phyloP scores from a whole-genome alignment of 2,329 filamentous ascomycete genomes.

The Ophiostoma ulmi region DNA sequence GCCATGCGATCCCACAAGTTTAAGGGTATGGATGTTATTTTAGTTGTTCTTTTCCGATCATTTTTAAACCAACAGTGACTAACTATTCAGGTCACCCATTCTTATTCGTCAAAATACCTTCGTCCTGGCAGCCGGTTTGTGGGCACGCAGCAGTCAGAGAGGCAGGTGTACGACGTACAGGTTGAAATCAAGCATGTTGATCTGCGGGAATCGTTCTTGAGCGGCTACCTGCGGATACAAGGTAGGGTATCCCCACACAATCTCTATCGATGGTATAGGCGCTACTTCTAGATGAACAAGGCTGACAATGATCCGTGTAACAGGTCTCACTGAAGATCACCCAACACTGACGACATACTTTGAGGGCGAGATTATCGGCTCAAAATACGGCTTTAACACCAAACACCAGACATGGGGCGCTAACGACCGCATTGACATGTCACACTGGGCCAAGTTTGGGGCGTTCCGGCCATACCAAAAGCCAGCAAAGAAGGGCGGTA shows the following conservation, averaged over 20 bases:
- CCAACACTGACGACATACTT: constrained; percentile 98
- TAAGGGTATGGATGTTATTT: constrained; percentile 43
- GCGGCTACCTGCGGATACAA: constrained; percentile 92
- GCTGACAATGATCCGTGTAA: background rate
- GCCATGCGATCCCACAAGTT: constrained; percentile 51
- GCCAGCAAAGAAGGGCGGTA: constrained; percentile 53
- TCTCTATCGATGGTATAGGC: background rate
- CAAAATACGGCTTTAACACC: constrained; percentile 90
- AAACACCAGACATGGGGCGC: constrained; percentile 88
- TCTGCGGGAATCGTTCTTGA: constrained; percentile 87
- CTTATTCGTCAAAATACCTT: constrained; percentile 78
- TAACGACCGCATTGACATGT: constrained; percentile 82
- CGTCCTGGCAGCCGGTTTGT: constrained; percentile 82
- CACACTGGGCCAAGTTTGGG: constrained; percentile 87
- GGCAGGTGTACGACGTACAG: constrained; percentile 89
- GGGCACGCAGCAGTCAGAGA: constrained; percentile 88
- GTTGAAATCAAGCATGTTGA: constrained; percentile 97
- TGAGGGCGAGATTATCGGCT: constrained; percentile 94
- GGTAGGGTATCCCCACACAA: constrained; percentile 46
- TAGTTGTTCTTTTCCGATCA: background rate
- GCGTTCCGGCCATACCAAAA: constrained; percentile 73
- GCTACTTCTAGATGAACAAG: background rate
- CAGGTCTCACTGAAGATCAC: constrained; percentile 90
- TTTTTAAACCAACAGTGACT: background rate
- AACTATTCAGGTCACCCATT: constrained; percentile 58